Base-by-base conservation (phyloP, 495 filamentous ascomycete species). In the Gamarada debralockiae region DNA sequence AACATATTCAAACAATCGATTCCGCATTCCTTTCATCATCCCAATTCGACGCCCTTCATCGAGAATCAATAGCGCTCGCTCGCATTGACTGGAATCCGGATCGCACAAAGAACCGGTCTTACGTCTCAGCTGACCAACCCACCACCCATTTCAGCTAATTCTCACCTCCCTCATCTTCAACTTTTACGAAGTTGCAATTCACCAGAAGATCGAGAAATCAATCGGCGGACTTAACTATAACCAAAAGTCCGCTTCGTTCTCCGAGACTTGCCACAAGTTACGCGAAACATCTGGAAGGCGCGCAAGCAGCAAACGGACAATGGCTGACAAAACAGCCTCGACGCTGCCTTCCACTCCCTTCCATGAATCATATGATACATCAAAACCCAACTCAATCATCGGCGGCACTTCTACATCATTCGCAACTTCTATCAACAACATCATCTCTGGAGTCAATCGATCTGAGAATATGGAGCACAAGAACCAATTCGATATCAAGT, bases 401-500 rank as follows among this genome's bases (percentile, higher is more conserved):
- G 33, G 58, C 51, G 29, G 31, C 18, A 40, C 42, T 44, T 53
- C 48, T 14, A 44, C 50, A 42, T 46, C 25, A 8, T 38, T 24
- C 5, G 20, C 57, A 31, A 21, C 57, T 27, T 45, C 51, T 45
- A 59, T 38, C 50, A 57, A 48, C 39, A 29, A 54, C 20, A 49
- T 51, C 43, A 48, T 58, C 39, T 50, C 55, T 48, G 44, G 25
- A 34, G 48, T 47, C 54, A 56, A 60, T 50, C 48, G 39, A 40
- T 20, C 37, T 9, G 40, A 31, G 39, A 55, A 49, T 17, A 63
- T 63, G 56, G 57, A 57, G 14, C 48, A 20, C 41, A 56, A 59
- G 25, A 24, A 40, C 29, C 21, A 14, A 17, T 55, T 55, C 46
- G 43, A 48, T 22, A 65, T 71, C 54, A 71, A 73, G 49, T 71